Conservation (phyloP, 768 basidiomycete genomes). For the Glaciozyma martinii region DNA sequence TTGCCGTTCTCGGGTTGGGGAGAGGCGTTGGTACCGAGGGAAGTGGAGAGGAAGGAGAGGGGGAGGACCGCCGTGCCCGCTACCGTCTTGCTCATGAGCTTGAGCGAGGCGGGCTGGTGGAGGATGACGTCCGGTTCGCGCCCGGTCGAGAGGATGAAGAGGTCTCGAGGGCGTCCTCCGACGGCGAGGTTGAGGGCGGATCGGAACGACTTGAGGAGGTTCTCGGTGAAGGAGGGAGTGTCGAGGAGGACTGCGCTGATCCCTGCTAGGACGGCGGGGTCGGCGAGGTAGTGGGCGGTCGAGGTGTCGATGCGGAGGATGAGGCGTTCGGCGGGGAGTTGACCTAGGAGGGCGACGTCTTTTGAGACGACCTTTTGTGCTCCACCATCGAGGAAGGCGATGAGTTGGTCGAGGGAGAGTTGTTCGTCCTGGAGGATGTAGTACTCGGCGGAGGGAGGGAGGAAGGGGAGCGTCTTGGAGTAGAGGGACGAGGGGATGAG, state of each 20-base stretch:
- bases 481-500: conserved; percentile 45
- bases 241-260: conserved; percentile 72
- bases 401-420: conserved; percentile 50
- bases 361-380: conserved; percentile 65
- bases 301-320: conserved; percentile 68
- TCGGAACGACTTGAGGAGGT: conserved; percentile 54
- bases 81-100: conserved; percentile 23
- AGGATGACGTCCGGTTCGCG: conserved; percentile 22
- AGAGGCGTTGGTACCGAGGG: conserved; percentile 51
- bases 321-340: conserved; percentile 65
- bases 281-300: conserved; percentile 62
- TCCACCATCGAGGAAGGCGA: conserved; percentile 65
- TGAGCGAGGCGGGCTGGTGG: conserved; percentile 33
- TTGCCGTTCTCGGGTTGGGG: conserved; percentile 54
- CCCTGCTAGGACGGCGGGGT: conserved; percentile 41
- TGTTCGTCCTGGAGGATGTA: conserved; percentile 47
- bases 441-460: conserved; percentile 41
- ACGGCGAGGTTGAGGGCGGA: conserved; percentile 65
- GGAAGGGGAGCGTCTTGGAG: conserved; percentile 11
- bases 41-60: conserved; percentile 50
- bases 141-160: conserved; percentile 50
- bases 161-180: conserved; percentile 47
- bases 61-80: conserved; percentile 35
- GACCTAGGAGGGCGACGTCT: conserved; percentile 50
- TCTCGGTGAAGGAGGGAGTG: conserved; percentile 50